Conservation (phyloP, 2,329 filamentous ascomycete genomes). For the Atkinsonella hypoxylon region DNA sequence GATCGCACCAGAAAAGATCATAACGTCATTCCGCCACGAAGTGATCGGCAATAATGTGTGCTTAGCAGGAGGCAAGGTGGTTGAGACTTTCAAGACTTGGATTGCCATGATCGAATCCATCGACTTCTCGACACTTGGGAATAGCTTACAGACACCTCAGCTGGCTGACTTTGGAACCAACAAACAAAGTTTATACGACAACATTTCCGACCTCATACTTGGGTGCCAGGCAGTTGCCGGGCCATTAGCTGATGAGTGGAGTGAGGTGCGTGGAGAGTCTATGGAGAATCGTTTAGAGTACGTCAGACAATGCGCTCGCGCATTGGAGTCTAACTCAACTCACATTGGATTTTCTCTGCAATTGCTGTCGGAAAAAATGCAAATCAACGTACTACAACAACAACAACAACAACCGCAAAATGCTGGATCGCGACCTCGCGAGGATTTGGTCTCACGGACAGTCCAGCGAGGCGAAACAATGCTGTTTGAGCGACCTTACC, state of each 20-base stretch:
- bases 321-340: conserved; percentile 75
- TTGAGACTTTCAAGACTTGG: conserved; percentile 86
- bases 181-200: conserved; percentile 90
- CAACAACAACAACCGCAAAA: conserved; percentile 25
- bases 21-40: conserved; percentile 68
- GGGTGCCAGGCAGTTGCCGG: conserved; percentile 86
- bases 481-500: conserved; percentile 42
- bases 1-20: conserved; percentile 63
- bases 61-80: conserved; percentile 61
- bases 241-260: conserved; percentile 89
- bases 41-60: conserved; percentile 75
- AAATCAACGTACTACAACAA: conserved; percentile 36
- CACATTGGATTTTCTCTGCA: conserved; percentile 84
- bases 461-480: conserved; percentile 47
- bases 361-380: conserved; percentile 72
- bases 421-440: conserved; percentile 28
- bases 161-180: conserved; percentile 77
- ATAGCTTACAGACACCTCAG: conserved; percentile 71
- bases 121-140: conserved; percentile 68
- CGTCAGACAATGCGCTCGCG: conserved; percentile 63
- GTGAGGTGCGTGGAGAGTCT: conserved; percentile 79
- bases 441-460: conserved; percentile 35
- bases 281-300: conserved; percentile 76
- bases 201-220: conserved; percentile 77
- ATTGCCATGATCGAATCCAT: conserved; percentile 84